Evolutionary conservation across 1,284 basidiomycete species (phyloP).

Genomic region (Neotropicomus parvogracilis): DNA sequence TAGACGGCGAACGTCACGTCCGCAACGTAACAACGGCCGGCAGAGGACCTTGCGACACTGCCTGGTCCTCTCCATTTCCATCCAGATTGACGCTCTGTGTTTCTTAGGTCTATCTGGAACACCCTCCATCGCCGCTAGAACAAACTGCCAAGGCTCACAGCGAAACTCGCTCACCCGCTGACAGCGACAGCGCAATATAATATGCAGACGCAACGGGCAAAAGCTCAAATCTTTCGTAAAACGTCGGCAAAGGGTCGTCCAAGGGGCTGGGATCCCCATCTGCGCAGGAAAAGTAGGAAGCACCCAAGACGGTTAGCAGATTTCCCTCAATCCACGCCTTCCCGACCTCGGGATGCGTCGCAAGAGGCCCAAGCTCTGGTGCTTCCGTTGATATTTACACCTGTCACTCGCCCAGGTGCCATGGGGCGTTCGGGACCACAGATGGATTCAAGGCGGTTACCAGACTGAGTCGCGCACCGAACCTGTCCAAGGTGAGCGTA

Average conservation of each 20-base stretch:
- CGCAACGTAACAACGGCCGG: slow-evolving; percentile 18
- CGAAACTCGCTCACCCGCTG: slow-evolving; percentile 43
- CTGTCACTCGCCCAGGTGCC: slow-evolving; percentile 82
- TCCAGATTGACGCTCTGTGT: slow-evolving; percentile 66
- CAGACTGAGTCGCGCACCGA: slow-evolving; percentile 70
- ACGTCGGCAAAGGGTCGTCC: slow-evolving; percentile 73
- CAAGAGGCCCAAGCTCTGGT: slow-evolving; percentile 84
- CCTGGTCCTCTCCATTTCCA: slow-evolving; percentile 34
- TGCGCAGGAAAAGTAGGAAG: slow-evolving; percentile 78
- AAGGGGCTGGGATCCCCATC: slow-evolving; percentile 72
- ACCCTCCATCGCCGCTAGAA: slow-evolving; percentile 41
- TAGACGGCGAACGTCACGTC: slow-evolving; percentile 38
- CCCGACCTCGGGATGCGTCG: slow-evolving; percentile 70
- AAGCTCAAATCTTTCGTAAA: slow-evolving; percentile 72
- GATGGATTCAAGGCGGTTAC: slow-evolving; percentile 89
- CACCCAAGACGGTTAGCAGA: slow-evolving; percentile 71
- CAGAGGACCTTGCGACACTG: slow-evolving; percentile 25
- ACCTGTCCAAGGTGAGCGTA: slow-evolving; percentile 80
- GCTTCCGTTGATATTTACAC: slow-evolving; percentile 78
- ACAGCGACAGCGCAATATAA: slow-evolving; percentile 35
- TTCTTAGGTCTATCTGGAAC: slow-evolving; percentile 44
- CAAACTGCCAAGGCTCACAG: too few species aligned
- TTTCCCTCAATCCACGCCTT: slow-evolving; percentile 83
- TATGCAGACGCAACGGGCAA: slow-evolving; percentile 37
- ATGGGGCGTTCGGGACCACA: slow-evolving; percentile 88